These are phyloP conservation scores for Macrophomina pseudophaseolina DNA, from an alignment of 2,329 filamentous ascomycete genomes.

Conservation along the genomic window DNA sequence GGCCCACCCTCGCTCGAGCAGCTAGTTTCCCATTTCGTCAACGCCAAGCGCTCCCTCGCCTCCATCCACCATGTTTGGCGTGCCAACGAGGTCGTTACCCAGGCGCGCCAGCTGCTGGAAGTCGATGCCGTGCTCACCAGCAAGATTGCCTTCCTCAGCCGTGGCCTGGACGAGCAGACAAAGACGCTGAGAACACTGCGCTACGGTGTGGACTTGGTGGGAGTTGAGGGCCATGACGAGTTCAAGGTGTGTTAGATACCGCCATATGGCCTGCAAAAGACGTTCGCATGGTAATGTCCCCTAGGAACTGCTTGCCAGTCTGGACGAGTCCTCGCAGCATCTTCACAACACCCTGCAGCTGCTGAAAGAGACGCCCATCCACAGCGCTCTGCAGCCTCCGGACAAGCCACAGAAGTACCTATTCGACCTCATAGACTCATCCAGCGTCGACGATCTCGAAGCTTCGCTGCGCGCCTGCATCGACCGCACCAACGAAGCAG, in stretches of 20 bases:
- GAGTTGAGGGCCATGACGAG: conserved; percentile 48
- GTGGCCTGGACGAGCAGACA: conserved; percentile 51
- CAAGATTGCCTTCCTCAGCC: conserved; percentile 50
- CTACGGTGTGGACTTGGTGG: conserved; percentile 49
- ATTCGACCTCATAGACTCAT: conserved; percentile 78
- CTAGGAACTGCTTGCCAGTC: conserved; percentile 62
- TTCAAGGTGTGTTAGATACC: conserved; percentile 45
- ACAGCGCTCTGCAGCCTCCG: conserved; percentile 65
- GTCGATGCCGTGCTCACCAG: conserved; percentile 74
- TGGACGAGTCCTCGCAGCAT: conserved; percentile 70
- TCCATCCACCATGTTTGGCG: conserved; percentile 83
- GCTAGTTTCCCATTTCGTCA: conserved; percentile 82
- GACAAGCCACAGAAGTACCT: conserved; percentile 61
- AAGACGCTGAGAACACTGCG: conserved; percentile 50
- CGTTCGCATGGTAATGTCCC: not conserved
- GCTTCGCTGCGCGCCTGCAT: conserved; percentile 73
- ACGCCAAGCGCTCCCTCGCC: conserved; percentile 84
- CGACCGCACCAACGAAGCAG: conserved; percentile 71
- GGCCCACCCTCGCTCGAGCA: conserved; percentile 66
- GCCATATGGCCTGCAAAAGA: not conserved
- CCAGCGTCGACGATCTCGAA: conserved; percentile 68
- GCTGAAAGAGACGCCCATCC: conserved; percentile 68
- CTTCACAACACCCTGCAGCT: conserved; percentile 70
- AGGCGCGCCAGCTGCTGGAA: conserved; percentile 76
- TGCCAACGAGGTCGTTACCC: conserved; percentile 82